Conservation (phyloP, 495 filamentous ascomycete species). For the Penicillium salamii region DNA sequence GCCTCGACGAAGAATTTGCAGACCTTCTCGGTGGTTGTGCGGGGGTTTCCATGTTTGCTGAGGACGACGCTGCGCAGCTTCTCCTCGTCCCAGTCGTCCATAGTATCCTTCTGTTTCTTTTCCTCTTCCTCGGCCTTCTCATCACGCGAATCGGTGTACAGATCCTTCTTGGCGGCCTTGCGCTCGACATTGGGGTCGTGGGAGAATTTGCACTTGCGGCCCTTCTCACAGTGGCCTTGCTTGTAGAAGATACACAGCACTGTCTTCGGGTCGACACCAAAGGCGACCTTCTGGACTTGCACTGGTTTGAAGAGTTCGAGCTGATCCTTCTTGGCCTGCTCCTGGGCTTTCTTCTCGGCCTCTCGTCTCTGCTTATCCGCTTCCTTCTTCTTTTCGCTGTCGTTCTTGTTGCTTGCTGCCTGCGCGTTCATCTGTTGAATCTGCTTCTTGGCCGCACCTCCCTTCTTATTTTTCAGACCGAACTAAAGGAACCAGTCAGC, state of each 20-base stretch:
- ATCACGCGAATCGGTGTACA: constrained; percentile 85
- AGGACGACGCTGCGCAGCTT: constrained; percentile 86
- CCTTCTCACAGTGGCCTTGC: constrained; percentile 96
- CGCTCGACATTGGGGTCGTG: constrained; percentile 88
- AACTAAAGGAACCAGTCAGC: no score
- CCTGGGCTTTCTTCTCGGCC: constrained; percentile 84
- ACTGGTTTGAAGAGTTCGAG: constrained; percentile 90
- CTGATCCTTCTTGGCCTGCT: constrained; percentile 72
- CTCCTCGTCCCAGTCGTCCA: constrained; percentile 96
- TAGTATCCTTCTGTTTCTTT: constrained; percentile 86
- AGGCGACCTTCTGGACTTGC: constrained; percentile 93
- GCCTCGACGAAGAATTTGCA: constrained; percentile 99
- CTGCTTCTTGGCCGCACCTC: constrained; percentile 78
- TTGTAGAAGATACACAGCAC: constrained; percentile 96
- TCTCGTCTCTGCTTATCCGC: constrained; percentile 84
- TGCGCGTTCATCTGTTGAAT: constrained; percentile 78
- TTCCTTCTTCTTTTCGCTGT: constrained; percentile 83
- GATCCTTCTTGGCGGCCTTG: constrained; percentile 84
- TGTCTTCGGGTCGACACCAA: constrained; percentile 97
- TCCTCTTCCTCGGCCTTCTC: constrained; percentile 47
- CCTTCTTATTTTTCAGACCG: constrained; percentile 70
- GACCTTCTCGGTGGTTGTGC: constrained; percentile 95
- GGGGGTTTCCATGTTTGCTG: constrained; percentile 95
- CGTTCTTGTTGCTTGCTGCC: constrained; percentile 64
- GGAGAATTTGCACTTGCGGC: constrained; percentile 94